These are phyloP conservation scores for Spergularia bocconei DNA, from an alignment of 148 eudicot species.

Conservation along the genomic window DNA sequence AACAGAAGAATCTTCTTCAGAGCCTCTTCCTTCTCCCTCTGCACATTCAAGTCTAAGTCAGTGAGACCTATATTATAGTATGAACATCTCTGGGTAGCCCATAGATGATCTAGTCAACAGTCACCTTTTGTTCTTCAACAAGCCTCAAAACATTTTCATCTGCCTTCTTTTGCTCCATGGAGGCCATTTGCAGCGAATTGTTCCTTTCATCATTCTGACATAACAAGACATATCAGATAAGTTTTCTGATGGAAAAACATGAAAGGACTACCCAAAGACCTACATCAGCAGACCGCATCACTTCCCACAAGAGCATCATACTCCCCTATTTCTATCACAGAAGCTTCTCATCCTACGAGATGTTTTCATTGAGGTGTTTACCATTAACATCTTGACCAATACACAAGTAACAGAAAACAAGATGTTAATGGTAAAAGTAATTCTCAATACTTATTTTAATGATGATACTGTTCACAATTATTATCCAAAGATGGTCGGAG, in stretches of 20 bases:
- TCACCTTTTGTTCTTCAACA: conserved; percentile 83
- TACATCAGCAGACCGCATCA: neutral
- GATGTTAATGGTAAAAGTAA: neutral
- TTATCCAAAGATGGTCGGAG: neutral
- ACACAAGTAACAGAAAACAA: too few species aligned
- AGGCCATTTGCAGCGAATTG: conserved; percentile 70
- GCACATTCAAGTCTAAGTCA: conserved; percentile 32
- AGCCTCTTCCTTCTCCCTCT: conserved; percentile 89
- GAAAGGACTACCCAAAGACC: neutral
- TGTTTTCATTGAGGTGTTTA: too few species aligned
- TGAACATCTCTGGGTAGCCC: conserved; percentile 1
- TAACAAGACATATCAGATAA: neutral
- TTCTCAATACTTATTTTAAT: neutral
- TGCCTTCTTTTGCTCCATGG: conserved; percentile 74
- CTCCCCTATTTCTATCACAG: neutral
- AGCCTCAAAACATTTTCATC: conserved; percentile 73
- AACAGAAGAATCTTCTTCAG: conserved; percentile 59
- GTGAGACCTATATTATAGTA: neutral
- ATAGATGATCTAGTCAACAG: neutral
- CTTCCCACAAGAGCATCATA: neutral
- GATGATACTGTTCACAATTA: neutral
- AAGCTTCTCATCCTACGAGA: neutral
- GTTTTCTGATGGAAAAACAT: neutral
- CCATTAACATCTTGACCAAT: too few species aligned
- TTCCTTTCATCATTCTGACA: conserved; percentile 58